These are phyloP conservation scores for Phaffia rhodozyma DNA, from an alignment of 1,284 basidiomycete genomes.

Conservation along the genomic window DNA sequence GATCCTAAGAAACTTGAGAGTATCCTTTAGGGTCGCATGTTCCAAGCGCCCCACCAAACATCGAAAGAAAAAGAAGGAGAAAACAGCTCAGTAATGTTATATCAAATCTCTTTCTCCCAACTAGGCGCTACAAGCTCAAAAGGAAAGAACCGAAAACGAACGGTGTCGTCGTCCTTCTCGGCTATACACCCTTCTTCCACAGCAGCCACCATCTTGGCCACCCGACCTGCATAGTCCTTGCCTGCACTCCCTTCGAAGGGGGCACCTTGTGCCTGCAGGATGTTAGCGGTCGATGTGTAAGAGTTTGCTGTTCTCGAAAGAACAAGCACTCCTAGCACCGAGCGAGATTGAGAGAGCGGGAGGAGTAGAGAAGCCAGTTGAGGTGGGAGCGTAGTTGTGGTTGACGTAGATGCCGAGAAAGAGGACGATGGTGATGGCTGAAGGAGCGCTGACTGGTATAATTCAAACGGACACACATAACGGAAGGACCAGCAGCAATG, in stretches of 20 bases:
- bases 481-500: no score
- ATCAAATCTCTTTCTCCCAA: neutral
- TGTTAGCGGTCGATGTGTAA: conserved; percentile 29
- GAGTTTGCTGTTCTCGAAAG: conserved; percentile 40
- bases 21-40: conserved; percentile 47
- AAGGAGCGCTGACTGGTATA: neutral
- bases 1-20: conserved; percentile 76
- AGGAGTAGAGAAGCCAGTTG: conserved; percentile 5
- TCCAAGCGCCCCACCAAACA: neutral
- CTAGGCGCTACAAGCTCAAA: neutral
- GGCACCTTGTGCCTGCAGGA: conserved; percentile 69
- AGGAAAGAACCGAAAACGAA: neutral
- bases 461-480: no score
- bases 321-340: conserved; percentile 73
- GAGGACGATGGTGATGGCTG: neutral
- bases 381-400: conserved; percentile 4
- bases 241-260: conserved; percentile 81
- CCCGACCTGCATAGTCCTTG: conserved; percentile 58
- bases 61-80: conserved; percentile 2
- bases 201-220: conserved; percentile 65
- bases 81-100: neutral
- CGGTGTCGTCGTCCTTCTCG: conserved; percentile 21
- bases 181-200: conserved; percentile 56
- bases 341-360: conserved; percentile 9
- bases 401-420: neutral